Conservation (phyloP, 768 basidiomycete genomes). For the Brasilioporus rufonigricans region DNA sequence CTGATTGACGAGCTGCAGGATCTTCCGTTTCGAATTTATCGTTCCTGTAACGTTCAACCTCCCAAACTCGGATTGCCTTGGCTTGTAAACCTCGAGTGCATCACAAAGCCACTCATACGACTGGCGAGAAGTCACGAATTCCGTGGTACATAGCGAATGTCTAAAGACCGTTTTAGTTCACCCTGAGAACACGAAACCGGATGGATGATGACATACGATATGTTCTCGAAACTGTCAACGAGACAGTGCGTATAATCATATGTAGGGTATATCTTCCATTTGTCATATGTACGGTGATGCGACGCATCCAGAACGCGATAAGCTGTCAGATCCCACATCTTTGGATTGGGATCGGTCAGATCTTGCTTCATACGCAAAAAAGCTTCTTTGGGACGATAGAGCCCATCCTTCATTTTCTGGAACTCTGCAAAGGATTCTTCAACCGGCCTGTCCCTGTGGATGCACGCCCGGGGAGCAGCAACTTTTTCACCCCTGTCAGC, state of each 20-base stretch:
- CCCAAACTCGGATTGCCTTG: constrained; percentile 95
- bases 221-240: constrained; percentile 98
- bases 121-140: constrained; percentile 93
- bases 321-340: constrained; percentile 99
- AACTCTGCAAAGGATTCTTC: constrained; percentile 87
- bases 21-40: constrained; percentile 96
- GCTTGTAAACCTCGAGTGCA: constrained; percentile 95
- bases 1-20: constrained; percentile 82
- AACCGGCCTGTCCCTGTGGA: constrained; percentile 84
- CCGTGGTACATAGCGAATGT: constrained; percentile 94
- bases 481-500: constrained; percentile 82
- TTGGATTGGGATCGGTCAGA: constrained; percentile 86
- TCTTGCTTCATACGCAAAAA: constrained; percentile 98
- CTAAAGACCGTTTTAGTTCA: constrained; percentile 38
- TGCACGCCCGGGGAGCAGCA: constrained; percentile 77
- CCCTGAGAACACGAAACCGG: neutral
- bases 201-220: constrained; percentile 67
- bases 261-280: constrained; percentile 97
- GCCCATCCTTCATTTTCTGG: constrained; percentile 86
- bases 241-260: constrained; percentile 99
- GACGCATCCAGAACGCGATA: constrained; percentile 89
- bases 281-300: constrained; percentile 90
- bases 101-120: constrained; percentile 99
- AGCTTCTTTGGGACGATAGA: constrained; percentile 89
- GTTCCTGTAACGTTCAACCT: constrained; percentile 91